A percentile compares a stretch with the other conserved stretches of the same genome.
phyloP scores from a whole-genome alignment of 164 flowering plant genomes.

The Vitis riparia region DNA sequence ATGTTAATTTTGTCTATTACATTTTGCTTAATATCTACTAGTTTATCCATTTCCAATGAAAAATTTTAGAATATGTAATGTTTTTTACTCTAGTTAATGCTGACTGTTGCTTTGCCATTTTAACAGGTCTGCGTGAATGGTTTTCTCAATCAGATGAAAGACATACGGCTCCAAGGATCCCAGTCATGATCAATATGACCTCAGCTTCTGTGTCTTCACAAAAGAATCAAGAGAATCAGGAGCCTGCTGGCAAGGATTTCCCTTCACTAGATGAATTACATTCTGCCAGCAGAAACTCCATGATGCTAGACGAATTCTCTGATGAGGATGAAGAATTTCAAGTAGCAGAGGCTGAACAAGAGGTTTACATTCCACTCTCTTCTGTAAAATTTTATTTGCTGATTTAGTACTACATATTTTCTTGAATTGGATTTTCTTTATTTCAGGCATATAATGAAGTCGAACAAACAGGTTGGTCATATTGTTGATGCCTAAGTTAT shows the following conservation, averaged over 20 bases:
- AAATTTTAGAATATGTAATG: neutral
- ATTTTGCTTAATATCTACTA: too few relatives aligned
- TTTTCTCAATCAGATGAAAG: constrained; percentile 66
- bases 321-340: constrained; percentile 72
- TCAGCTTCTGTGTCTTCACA: constrained; percentile 39
- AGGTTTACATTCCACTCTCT: constrained; percentile 30
- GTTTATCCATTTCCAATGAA: too few relatives aligned
- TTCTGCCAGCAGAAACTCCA: constrained; percentile 42
- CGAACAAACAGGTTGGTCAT: constrained; percentile 30
- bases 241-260: constrained; percentile 28
- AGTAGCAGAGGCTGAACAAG: constrained; percentile 42
- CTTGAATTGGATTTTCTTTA: constrained; percentile 6
- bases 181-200: constrained; percentile 65
- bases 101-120: neutral
- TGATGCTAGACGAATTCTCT: constrained; percentile 56
- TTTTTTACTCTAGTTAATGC: neutral
- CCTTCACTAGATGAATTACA: constrained; percentile 43
- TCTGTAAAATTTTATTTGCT: neutral
- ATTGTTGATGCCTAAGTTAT: too few relatives aligned
- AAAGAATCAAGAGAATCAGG: constrained; percentile 34
- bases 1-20: too few relatives aligned
- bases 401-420: neutral
- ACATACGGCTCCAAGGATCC: constrained; percentile 51
- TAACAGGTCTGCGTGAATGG: constrained; percentile 65
- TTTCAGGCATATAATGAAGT: constrained; percentile 41